phyloP scores from a whole-genome alignment of 192 early-diverging fungal genomes.

The Umbelopsis ramanniana region DNA sequence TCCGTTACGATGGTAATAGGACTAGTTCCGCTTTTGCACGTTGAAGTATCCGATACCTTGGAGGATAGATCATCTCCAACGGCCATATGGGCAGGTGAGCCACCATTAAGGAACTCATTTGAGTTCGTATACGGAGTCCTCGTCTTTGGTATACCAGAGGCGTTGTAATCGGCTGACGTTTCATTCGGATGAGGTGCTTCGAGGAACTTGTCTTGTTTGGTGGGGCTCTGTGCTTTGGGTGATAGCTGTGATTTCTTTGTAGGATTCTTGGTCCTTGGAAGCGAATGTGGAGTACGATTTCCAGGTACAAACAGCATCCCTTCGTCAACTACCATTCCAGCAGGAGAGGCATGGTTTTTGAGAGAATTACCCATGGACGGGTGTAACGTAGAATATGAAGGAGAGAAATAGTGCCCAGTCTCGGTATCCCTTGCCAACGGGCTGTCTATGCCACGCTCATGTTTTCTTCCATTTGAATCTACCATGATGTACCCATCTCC shows the following conservation, averaged over 20 bases:
- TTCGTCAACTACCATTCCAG: constrained; percentile 2
- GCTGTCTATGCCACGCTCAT: background rate
- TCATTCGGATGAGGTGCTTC: background rate
- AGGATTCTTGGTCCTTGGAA: background rate
- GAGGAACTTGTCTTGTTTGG: background rate
- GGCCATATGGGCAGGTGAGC: no score
- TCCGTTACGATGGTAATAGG: background rate
- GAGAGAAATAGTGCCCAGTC: background rate
- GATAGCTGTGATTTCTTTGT: background rate
- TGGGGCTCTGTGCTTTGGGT: background rate
- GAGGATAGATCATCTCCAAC: background rate
- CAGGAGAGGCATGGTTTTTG: background rate
- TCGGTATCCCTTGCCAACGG: background rate
- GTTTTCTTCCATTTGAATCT: background rate
- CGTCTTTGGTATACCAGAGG: background rate
- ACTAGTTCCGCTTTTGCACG: background rate
- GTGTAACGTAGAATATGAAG: background rate
- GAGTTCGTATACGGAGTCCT: background rate
- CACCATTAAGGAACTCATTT: no score
- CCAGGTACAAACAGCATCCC: background rate
- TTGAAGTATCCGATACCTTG: background rate
- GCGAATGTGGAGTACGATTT: background rate
- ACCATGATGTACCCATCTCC: background rate
- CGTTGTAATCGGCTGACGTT: background rate
- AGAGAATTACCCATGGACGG: background rate